These are phyloP conservation scores for Microcos paniculata DNA, from an alignment of 345 rosid genomes.

Conservation along the genomic window DNA sequence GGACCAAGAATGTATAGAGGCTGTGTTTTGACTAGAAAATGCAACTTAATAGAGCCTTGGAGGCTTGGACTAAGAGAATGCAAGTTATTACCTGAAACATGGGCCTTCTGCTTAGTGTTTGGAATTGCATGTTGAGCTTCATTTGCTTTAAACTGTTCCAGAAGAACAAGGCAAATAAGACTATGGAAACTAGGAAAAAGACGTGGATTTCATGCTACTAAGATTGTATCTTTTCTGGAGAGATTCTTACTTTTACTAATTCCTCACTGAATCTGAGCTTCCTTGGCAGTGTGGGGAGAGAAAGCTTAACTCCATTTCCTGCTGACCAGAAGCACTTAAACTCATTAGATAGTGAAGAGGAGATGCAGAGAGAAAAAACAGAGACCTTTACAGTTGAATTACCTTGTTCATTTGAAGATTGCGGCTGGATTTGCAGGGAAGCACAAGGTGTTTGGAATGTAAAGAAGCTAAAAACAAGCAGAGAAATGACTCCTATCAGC, in stretches of 20 bases:
- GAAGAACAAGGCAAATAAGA: not conserved
- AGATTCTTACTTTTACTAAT: not conserved
- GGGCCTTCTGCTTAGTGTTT: conserved; percentile 5
- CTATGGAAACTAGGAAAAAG: not conserved
- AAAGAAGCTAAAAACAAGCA: conserved; percentile 3
- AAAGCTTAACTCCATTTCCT: conserved; percentile 9
- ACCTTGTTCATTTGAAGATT: conserved; percentile 21
- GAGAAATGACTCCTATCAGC: not conserved
- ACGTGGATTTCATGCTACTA: not conserved
- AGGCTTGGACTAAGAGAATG: not conserved
- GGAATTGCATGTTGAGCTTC: conserved; percentile 1
- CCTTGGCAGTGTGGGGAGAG: conserved; percentile 11
- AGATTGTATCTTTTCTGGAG: not conserved
- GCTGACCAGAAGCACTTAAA: not conserved
- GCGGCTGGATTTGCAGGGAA: conserved; percentile 14
- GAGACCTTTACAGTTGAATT: not conserved
- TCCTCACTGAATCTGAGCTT: conserved; percentile 17
- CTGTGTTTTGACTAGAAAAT: not conserved
- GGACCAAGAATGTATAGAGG: not conserved
- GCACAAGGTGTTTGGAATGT: conserved; percentile 8
- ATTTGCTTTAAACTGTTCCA: conserved; percentile 12
- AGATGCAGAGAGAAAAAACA: not conserved
- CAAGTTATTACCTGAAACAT: conserved; percentile 12
- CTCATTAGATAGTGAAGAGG: not conserved
- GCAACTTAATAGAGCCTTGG: not conserved